Percentiles rank a stretch among this genome's conserved stretches.
Conservation (phyloP, 495 filamentous ascomycete genomes). For the Massariosphaeria phaeospora region DNA sequence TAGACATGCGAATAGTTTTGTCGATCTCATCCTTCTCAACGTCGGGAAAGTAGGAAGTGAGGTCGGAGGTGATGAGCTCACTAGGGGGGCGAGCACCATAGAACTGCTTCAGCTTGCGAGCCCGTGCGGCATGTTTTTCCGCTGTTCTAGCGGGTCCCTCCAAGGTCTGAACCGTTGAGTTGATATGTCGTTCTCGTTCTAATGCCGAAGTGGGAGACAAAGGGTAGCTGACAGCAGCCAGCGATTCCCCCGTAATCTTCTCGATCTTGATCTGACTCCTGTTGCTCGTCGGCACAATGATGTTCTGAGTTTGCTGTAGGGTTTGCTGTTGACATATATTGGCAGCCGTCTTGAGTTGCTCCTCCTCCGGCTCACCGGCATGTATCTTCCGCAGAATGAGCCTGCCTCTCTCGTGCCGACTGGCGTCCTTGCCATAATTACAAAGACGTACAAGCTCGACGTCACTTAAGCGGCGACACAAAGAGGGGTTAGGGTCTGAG, state of each 20-base stretch:
- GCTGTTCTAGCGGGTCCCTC: constrained; percentile 53
- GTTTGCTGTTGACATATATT: constrained; percentile 76
- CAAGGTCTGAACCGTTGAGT: constrained; percentile 54
- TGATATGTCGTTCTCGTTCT: constrained; percentile 60
- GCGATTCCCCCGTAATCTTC: constrained; percentile 77
- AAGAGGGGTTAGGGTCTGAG: constrained; percentile 68
- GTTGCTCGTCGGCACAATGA: constrained; percentile 58
- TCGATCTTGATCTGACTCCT: constrained; percentile 72
- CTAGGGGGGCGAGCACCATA: constrained; percentile 89
- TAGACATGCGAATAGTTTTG: constrained; percentile 82
- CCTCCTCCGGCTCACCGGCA: constrained; percentile 72
- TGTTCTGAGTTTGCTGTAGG: constrained; percentile 62
- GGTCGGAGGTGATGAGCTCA: constrained; percentile 93
- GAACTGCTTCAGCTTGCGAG: constrained; percentile 65
- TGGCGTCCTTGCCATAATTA: constrained; percentile 62
- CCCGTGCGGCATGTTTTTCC: constrained; percentile 43
- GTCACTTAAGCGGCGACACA: constrained; percentile 75
- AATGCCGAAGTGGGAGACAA: constrained; percentile 61
- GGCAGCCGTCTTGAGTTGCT: constrained; percentile 76
- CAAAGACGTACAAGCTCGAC: constrained; percentile 82
- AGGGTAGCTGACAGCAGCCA: constrained; percentile 75
- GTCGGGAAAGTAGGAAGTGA: constrained; percentile 95
- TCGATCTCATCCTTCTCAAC: constrained; percentile 90
- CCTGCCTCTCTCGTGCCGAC: constrained; percentile 74
- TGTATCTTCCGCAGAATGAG: constrained; percentile 87